Evolutionary conservation across 176 grass and related monocot genomes (phyloP), one percentile per base, ranked within the genome.

Genomic region (Leersia perrieri): DNA sequence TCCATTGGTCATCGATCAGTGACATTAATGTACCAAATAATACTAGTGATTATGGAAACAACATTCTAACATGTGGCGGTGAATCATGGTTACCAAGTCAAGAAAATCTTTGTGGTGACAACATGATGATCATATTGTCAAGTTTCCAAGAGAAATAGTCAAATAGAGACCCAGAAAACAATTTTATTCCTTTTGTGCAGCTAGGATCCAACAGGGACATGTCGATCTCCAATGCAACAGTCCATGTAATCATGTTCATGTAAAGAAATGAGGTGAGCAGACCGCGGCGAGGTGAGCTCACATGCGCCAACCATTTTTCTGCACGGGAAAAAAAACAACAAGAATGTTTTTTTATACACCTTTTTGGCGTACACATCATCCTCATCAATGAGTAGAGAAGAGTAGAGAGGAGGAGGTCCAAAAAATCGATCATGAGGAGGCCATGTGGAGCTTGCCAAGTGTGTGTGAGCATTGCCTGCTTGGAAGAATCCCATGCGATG

Each of bases 381-480:
- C 3, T 63, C 62, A 55, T 77, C 72, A 25, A 77, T 39, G 42
- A 66, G 73, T 2, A 57, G 66, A 68, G 47, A 2, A 2, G 55
- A 30, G 42, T 18, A 4, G n/a, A 13, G 30, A 15, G 55, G 1
- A 22, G 20, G 0, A 28, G 18, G 2, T 6, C 31, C 18, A 73
- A 66, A 84, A 84, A 68, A 80, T 84, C 87, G 30, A 75, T 53
- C 49, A 53, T 53, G 49, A 33, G 2, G 73, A 32, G 57, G 72
- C 72, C 82, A 85, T 73, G 82, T 77, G 77, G 76, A 68, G 30
- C 5, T 25, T 34, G 87, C 36, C 87, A 84, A 84, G 66, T 79
- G 85, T 30, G 66, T 79, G 85, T 30, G 76, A 34, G 42, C 18
- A 26, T 20, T 76, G 60, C 15, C 31, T 29, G 4, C 2, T 78